Conservation (phyloP, 2,329 filamentous ascomycete species). For the Pseudogymnoascus destructans region DNA sequence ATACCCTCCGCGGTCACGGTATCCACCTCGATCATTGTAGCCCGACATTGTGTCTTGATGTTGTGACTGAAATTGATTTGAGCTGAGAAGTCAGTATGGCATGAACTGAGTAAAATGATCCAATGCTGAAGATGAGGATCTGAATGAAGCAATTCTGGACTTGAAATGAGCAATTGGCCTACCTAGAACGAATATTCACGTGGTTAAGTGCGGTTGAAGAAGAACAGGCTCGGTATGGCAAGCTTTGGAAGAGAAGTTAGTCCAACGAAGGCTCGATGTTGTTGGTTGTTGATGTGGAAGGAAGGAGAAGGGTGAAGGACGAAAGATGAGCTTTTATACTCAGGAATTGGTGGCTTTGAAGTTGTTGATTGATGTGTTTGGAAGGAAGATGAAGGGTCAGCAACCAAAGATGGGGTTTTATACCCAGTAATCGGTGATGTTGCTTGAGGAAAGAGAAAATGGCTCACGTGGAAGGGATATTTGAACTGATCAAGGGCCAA, state of each 20-base stretch:
- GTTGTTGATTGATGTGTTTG: neutral
- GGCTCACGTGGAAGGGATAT: neutral
- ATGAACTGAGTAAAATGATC: neutral
- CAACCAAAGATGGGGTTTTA: neutral
- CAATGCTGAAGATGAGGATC: neutral
- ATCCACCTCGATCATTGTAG: neutral
- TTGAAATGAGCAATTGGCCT: neutral
- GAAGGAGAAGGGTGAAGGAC: neutral
- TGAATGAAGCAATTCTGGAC: neutral
- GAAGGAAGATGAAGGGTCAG: neutral
- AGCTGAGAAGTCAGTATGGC: neutral
- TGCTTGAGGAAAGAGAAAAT: neutral
- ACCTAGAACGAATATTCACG: neutral
- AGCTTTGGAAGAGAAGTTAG: neutral
- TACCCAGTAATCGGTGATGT: neutral
- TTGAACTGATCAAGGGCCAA: neutral
- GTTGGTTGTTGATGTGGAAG: neutral
- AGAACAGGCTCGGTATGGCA: neutral
- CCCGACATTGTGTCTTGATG: neutral
- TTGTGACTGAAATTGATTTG: neutral
- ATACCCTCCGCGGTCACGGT: neutral
- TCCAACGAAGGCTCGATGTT: neutral
- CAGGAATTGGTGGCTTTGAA: neutral
- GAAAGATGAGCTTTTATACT: neutral
- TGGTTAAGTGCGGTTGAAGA: neutral